These are phyloP conservation scores for Gliomastix tumulicola DNA, from an alignment of 2,329 filamentous ascomycete species.

Conservation along the genomic window DNA sequence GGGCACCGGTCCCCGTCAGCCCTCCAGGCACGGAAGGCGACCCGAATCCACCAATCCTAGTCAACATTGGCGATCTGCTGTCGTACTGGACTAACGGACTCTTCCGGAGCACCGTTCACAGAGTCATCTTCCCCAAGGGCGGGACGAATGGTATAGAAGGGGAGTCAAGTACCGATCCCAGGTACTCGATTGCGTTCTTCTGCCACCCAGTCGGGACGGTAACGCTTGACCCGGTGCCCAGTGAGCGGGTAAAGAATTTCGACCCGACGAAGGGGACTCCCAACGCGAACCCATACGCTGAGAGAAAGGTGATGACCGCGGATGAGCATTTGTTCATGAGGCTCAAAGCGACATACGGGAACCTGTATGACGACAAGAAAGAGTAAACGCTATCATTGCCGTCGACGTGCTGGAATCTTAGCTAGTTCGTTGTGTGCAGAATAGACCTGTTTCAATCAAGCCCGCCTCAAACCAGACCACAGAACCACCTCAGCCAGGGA, in stretches of 20 bases:
- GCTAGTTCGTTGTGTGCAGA: too few relatives aligned
- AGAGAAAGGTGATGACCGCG: constrained; percentile 53
- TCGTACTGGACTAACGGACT: constrained; percentile 89
- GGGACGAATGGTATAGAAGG: constrained; percentile 20
- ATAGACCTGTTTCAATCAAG: too few relatives aligned
- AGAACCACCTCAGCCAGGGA: constrained; percentile 36
- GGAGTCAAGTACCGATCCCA: constrained; percentile 41
- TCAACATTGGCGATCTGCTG: constrained; percentile 66
- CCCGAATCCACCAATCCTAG: constrained; percentile 64
- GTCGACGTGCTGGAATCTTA: too few relatives aligned
- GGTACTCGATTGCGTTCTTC: constrained; percentile 64
- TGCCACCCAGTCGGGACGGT: constrained; percentile 53
- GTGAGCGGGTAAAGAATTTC: constrained; percentile 42
- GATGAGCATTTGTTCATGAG: constrained; percentile 57
- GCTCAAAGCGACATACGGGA: constrained; percentile 50
- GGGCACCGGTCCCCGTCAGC: constrained; percentile 62
- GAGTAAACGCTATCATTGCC: too few relatives aligned
- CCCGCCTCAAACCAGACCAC: constrained; percentile 27
- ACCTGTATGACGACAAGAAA: constrained; percentile 39
- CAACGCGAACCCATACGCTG: constrained; percentile 38
- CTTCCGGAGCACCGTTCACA: constrained; percentile 80
- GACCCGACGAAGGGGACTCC: constrained; percentile 19
- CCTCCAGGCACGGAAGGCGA: constrained; percentile 54
- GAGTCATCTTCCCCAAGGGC: constrained; percentile 64
- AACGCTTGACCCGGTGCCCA: constrained; percentile 51